Base-by-base conservation (phyloP, 805 yeast species). In the Candida loeiensis region DNA sequence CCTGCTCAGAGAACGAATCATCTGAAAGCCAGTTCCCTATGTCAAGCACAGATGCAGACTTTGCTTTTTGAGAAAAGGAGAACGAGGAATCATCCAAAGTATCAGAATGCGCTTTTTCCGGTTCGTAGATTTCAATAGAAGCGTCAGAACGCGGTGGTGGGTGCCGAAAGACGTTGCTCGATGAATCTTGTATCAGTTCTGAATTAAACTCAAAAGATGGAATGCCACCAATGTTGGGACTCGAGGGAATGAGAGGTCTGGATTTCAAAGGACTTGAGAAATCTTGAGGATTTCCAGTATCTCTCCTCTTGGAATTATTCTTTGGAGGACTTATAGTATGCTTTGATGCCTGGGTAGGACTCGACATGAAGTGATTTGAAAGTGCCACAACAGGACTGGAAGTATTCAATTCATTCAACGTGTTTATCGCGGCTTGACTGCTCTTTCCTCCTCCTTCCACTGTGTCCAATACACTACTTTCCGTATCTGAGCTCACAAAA, bases 1-100 rank as follows among this genome's bases (percentile, higher is more conserved):
- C 33, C 3, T 30, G 36, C n/a, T 14, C 36, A 18, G 36, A 47
- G 33, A 25, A 4, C n/a, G 27, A 25, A 25, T 55, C 50, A 15
- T 53, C 58, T 18, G 61, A 55, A 2, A 56, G 43, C 61, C 61
- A 56, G 29, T 56, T 46, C 11, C 26, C 37, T 5, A 54, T 33
- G 39, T 55, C 57, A 13, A 53, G 39, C 13, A 55, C 33, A n/a
- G 40, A 16, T 9, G 32, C 33, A n/a, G 39, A 21, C 6, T 9
- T 25, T 25, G 6, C 27, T 15, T 29, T 21, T 13, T 17, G 36
- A 25, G 40, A 35, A 27, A 45, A 49, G 11, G 54, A 41, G 36
- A 52, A 52, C 8, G 56, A 43, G 17, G 55, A 49, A 30, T 49
- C 55, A 2, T 45, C 45, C n/a, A 51, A 42, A 12, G 48, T 32